Evolutionary conservation across 163 green algal species (phyloP).

Genomic region (Prototheca wickerhamii): DNA sequence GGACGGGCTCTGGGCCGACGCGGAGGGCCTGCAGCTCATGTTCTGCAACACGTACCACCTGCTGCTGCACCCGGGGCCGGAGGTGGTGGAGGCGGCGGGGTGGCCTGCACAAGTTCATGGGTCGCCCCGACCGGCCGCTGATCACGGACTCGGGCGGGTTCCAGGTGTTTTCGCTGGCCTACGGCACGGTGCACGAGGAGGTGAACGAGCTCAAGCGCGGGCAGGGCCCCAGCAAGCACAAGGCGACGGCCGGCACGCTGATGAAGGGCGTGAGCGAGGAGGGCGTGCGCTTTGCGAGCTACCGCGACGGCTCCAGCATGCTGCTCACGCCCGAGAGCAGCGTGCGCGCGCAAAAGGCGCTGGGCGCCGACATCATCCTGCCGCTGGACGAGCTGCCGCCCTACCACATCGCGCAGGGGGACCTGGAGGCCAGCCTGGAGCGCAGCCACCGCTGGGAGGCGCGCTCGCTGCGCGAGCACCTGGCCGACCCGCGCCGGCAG

Average conservation of each 20-base stretch:
- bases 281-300: constrained; percentile 38
- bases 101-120: constrained; percentile 44
- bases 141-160: constrained; percentile 54
- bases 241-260: constrained; percentile 20
- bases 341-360: constrained; percentile 33
- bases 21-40: constrained; percentile 34
- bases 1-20: constrained; percentile 18
- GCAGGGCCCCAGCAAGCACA: constrained; percentile 5
- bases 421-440: constrained; percentile 16
- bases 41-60: constrained; percentile 54
- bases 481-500: constrained; percentile 29
- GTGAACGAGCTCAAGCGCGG: constrained; percentile 27
- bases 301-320: constrained; percentile 33
- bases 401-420: constrained; percentile 21
- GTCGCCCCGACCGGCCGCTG: constrained; percentile 20
- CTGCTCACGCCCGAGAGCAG: constrained; percentile 37
- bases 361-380: constrained; percentile 49
- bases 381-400: constrained; percentile 43
- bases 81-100: constrained; percentile 27
- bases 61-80: constrained; percentile 35
- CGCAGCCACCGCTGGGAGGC: constrained; percentile 34
- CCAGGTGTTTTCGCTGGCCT: constrained; percentile 37
- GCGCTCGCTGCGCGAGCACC: constrained; percentile 25
- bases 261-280: constrained; percentile 33
- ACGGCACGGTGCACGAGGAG: constrained; percentile 37